These are phyloP conservation scores for Nannizzia gypsea DNA, from an alignment of 2,329 filamentous ascomycete genomes.

Conservation along the genomic window DNA sequence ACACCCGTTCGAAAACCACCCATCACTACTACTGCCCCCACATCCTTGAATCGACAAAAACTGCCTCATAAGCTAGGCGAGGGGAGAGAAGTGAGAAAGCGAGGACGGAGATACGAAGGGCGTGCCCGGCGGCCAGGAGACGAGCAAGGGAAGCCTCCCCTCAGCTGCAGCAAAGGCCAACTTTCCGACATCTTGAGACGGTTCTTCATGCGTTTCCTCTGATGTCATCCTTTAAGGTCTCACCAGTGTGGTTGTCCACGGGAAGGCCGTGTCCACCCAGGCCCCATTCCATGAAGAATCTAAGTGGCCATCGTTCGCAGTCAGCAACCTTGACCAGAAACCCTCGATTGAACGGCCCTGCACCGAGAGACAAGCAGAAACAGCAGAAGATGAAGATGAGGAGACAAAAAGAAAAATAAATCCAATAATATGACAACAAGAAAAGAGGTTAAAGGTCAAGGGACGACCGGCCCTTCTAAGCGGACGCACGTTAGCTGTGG, in stretches of 20 bases:
- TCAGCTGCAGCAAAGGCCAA: neutral
- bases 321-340: neutral
- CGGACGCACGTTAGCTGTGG: neutral
- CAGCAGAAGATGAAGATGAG: no score
- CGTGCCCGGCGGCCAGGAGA: no score
- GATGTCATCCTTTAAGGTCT: slow-evolving; percentile 4
- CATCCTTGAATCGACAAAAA: neutral
- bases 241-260: slow-evolving; percentile 6
- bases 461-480: no score
- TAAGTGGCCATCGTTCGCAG: neutral
- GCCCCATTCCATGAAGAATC: neutral
- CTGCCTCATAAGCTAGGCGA: neutral
- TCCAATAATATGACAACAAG: no score
- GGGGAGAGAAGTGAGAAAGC: neutral
- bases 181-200: neutral
- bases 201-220: neutral
- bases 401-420: no score
- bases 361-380: no score
- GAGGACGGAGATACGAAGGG: neutral
- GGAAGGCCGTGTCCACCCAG: slow-evolving; percentile 3
- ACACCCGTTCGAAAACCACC: neutral
- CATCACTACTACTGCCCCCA: no score
- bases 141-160: no score
- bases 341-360: neutral
- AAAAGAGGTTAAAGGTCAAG: no score